Evolutionary conservation across 177 flowering plant genomes (phyloP).

Genomic region (Vitis hybrid): DNA sequence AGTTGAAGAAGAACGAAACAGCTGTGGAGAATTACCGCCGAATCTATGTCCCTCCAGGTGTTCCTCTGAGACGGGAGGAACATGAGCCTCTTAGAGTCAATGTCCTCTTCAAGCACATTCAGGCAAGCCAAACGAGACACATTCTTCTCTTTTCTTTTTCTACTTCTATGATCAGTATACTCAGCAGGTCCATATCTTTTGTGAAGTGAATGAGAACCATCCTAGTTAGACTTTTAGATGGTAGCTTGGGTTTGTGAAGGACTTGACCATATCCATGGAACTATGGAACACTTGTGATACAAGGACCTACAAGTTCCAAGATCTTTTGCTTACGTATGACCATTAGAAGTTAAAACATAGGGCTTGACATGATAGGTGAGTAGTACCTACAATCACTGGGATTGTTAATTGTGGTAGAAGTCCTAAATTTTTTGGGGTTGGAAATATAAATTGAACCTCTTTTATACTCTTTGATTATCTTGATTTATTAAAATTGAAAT

Average conservation of each 20-base stretch:
- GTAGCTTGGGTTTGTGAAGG: not conserved
- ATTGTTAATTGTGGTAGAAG: no score
- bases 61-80: conserved; percentile 32
- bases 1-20: conserved; percentile 51
- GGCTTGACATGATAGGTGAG: no score
- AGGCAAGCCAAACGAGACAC: conserved; percentile 33
- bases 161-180: not conserved
- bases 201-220: not conserved
- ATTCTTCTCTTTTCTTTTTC: not conserved
- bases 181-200: not conserved
- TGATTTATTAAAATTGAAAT: not conserved
- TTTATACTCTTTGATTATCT: not conserved
- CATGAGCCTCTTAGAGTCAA: conserved; percentile 61
- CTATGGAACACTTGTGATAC: no score
- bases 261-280: not conserved
- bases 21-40: conserved; percentile 55
- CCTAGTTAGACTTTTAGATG: not conserved
- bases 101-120: conserved; percentile 69
- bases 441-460: not conserved
- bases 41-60: conserved; percentile 56
- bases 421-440: not conserved
- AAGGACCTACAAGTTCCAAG: not conserved
- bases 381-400: not conserved
- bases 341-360: no score
- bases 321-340: no score